Conservation (phyloP, 192 early-diverging fungal genomes). For the Backusella psychrophila region DNA sequence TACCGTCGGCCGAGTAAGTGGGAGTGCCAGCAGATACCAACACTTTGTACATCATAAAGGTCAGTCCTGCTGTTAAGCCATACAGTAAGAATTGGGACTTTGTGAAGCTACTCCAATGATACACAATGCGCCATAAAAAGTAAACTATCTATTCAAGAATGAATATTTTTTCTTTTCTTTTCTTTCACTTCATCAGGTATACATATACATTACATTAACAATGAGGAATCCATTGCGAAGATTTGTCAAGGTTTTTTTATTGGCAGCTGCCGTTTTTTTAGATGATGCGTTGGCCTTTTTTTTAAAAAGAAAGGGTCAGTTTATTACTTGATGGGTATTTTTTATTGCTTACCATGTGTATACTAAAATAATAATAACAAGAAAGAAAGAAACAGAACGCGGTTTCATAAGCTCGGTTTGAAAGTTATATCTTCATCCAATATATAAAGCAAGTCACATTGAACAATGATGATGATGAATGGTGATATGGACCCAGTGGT, state of each 20-base stretch:
- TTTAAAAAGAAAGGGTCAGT: not conserved
- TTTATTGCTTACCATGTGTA: not conserved
- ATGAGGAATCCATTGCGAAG: conserved; percentile 49
- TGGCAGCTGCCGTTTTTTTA: conserved; percentile 59
- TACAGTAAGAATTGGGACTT: conserved; percentile 42
- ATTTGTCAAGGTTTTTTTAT: conserved; percentile 50
- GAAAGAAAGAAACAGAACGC: not conserved
- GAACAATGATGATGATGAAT: no score
- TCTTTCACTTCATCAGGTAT: not conserved
- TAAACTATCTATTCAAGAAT: conserved; percentile 40
- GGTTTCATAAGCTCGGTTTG: not conserved
- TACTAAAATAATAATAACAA: not conserved
- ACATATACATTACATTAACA: conserved; percentile 45
- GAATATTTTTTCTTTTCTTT: no score
- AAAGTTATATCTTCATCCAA: not conserved
- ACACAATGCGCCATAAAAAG: conserved; percentile 51
- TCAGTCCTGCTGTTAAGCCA: conserved; percentile 42
- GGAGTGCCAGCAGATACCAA: conserved; percentile 46
- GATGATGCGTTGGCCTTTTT: conserved; percentile 66
- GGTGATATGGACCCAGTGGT: no score
- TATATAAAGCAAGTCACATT: not conserved
- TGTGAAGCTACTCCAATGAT: conserved; percentile 50
- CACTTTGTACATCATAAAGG: conserved; percentile 46
- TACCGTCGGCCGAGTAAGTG: conserved; percentile 41
- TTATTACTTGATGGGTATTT: not conserved